Evolutionary conservation across 2,329 filamentous ascomycete species (phyloP), one percentile per base, ranked within the genome.

Genomic region (Aspergillus niger): DNA sequence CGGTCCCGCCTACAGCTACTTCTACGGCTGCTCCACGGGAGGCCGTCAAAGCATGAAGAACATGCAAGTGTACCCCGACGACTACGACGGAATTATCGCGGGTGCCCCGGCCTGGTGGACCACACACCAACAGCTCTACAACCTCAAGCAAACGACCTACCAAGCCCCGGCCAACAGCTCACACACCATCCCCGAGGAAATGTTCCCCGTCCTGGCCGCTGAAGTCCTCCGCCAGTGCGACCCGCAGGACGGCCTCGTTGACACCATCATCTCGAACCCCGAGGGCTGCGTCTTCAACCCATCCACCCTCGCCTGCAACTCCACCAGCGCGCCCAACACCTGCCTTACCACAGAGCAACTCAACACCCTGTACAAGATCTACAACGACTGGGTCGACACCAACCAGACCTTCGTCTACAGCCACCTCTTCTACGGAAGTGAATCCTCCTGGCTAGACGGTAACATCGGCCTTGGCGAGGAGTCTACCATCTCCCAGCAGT

Each of bases 221-320:
- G 54, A 56, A n/a, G 22, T 49, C 8, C n/a, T 56, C 6, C 13
- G 17, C 8, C 54, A 56, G n/a, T 56, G 54, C 6, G 54, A 56
- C 24, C 26, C 26, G 1, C 39, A 47, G 17, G 54, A 56, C 22
- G 41, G 54, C 8, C 17, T 49, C 3, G 5, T 7, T 2, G 54
- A 56, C 15, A 17, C 6, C 11, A 39, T 56, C 26, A 48, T 56
- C 6, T 32, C 24, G 2, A 30, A 39, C 3, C 54, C 54, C 2
- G 15, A 38, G 15, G 13, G 30, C 10, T 56, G 54, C 43, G 22
- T 22, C 30, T 15, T 56, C 41, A 28, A 48, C 28, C 26, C 5
- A 4, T 30, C 38, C 28, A 22, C 28, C 41, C 1, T 17, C 5
- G 10, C 41, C 24, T 56, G 41, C 22, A 20, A 26, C n/a, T 28